Base-by-base conservation (phyloP, 2,329 filamentous ascomycete genomes). In the Cercospora sp. region DNA sequence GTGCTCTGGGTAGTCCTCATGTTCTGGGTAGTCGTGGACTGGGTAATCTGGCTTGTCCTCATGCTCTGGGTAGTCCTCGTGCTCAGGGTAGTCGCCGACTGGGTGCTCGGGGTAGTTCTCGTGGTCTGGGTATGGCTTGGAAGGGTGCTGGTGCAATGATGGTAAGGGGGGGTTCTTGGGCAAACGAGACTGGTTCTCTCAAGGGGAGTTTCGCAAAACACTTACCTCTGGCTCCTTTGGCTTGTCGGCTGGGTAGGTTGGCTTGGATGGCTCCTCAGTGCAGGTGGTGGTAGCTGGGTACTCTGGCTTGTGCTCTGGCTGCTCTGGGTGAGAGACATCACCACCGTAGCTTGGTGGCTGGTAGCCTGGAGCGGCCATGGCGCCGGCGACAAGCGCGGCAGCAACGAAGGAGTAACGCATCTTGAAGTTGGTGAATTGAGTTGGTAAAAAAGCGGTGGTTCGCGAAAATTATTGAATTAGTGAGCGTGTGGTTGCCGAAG, bases 371-470 rank as follows among this genome's bases (percentile, higher is more conserved):
- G 63, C 42, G 60, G 71, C 71, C 59, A 71, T 33, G 36, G 61
- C 69, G 60, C 64, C 59, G 53, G 69, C 71, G 68, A 73, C 64
- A 23, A 73, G 71, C 42, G 71, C 67, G 40, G 71, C 69, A 61
- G 69, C 71, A 61, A 67, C 69, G 71, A 72, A 70, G 51, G 68
- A 40, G 69, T 73, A 72, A 63, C 64, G 70, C 71, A 73, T 73
- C 23, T 67, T 71, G 69, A 65, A 42, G 58, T 48, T 64, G 48
- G 58, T 23, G 61, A 42, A 51, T 51, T 23, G 45, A 28, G 8
- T 40, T 63, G 51, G 60, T 58, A 36, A 58, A 48, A 66, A 67
- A 42, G 40, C 51, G 66, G 23, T 53, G 53, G 48, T 26, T 58
- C 16, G 13, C 26, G n/a, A 30, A 28, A 68, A 67, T 67, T 36